A percentile compares a stretch with the other conserved stretches of the same genome.
phyloP scores from a whole-genome alignment of 805 yeast species.

The Schizosaccharomyces osmophilus region DNA sequence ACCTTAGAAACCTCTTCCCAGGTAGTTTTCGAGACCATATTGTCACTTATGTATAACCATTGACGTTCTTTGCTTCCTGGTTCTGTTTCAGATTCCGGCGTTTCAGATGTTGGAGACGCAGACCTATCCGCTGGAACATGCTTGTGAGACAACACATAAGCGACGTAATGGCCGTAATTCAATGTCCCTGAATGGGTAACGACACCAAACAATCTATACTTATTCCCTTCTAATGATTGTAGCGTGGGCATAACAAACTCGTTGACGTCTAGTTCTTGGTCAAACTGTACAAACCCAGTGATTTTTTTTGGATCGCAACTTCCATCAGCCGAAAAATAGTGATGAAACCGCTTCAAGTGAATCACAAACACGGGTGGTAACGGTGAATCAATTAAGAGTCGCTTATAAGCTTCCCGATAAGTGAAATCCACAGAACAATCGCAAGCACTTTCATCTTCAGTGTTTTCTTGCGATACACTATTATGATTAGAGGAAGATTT shows the following conservation, averaged over 20 bases:
- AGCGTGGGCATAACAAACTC: not conserved
- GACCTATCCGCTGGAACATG: too few species aligned
- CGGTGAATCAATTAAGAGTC: not conserved
- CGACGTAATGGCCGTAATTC: not conserved
- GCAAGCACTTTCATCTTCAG: not conserved
- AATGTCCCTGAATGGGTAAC: not conserved
- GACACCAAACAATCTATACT: not conserved
- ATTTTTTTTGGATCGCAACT: not conserved
- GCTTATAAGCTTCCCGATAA: not conserved
- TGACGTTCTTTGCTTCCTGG: not conserved
- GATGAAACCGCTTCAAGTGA: slow-evolving; percentile 1
- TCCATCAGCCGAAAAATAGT: not conserved
- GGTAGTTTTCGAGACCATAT: not conserved
- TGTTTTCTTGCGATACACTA: not conserved
- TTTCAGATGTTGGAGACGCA: not conserved
- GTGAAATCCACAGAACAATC: not conserved
- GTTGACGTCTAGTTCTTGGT: not conserved
- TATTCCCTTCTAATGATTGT: not conserved
- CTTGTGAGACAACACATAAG: not conserved
- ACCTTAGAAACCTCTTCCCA: not conserved
- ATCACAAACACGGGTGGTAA: not conserved
- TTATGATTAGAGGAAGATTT: not conserved
- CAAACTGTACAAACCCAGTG: not conserved
- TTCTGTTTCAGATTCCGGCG: not conserved
- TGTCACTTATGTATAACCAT: slow-evolving; percentile 2